Percentiles rank a stretch among this genome's conserved stretches.
Evolutionary conservation across 306 rosid species (phyloP).

Genomic region (Prunus mume): DNA sequence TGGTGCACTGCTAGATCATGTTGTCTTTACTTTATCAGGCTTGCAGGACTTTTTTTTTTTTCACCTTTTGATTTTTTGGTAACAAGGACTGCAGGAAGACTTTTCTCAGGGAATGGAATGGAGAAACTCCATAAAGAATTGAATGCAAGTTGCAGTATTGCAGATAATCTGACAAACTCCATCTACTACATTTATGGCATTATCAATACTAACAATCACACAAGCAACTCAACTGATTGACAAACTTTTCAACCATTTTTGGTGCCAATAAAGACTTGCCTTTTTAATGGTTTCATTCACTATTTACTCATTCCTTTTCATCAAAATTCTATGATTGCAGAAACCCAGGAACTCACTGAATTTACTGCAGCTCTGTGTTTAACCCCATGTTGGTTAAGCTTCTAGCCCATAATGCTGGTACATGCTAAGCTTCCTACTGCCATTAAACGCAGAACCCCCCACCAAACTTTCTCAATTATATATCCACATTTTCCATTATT

Average conservation of each 20-base stretch:
- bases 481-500: background rate
- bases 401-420: background rate
- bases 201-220: background rate
- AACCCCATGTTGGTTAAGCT: background rate
- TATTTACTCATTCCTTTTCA: background rate
- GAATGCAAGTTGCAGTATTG: background rate
- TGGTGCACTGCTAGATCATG: background rate
- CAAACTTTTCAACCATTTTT: background rate
- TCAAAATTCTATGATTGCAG: background rate
- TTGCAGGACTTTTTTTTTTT: background rate
- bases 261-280: background rate
- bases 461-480: slow-evolving; percentile 3
- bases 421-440: background rate
- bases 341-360: background rate
- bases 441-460: slow-evolving; percentile 5
- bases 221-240: background rate
- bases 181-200: slow-evolving; percentile 12
- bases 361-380: background rate
- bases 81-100: background rate
- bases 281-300: background rate
- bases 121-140: too few relatives aligned
- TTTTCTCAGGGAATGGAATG: background rate
- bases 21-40: background rate
- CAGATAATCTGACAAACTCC: slow-evolving; percentile 5
- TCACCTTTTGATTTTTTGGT: background rate